Conservation (phyloP, 345 rosid species). For the Brassica rapa region DNA sequence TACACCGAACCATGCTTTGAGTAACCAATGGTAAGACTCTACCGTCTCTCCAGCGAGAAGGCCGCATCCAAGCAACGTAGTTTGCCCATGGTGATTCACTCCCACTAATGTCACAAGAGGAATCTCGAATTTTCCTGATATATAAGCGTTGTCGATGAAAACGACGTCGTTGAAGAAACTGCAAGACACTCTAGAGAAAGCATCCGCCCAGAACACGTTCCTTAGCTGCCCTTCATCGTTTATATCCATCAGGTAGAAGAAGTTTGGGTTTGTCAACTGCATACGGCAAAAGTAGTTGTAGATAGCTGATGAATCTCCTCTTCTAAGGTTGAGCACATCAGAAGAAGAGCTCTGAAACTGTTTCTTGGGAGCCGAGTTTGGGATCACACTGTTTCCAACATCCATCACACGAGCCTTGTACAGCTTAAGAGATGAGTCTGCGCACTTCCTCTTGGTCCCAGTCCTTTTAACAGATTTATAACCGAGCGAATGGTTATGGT, state of each 20-base stretch:
- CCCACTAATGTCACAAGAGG: constrained; percentile 67
- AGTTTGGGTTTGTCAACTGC: constrained; percentile 68
- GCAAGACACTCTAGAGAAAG: constrained; percentile 60
- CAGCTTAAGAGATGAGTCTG: constrained; percentile 56
- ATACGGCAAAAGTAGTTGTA: constrained; percentile 62
- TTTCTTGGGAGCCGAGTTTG: constrained; percentile 35
- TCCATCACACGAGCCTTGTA: constrained; percentile 60
- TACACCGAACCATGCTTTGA: constrained; percentile 50
- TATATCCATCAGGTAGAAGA: constrained; percentile 71
- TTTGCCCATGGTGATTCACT: constrained; percentile 64
- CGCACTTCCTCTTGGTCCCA: constrained; percentile 54
- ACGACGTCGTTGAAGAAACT: constrained; percentile 56
- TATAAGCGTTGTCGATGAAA: constrained; percentile 57
- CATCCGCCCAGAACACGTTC: constrained; percentile 72
- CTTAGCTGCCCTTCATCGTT: constrained; percentile 64
- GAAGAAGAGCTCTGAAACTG: constrained; percentile 42
- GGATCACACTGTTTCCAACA: constrained; percentile 47
- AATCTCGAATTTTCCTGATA: constrained; percentile 57
- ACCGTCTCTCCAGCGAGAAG: constrained; percentile 62
- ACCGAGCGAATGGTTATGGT: constrained; percentile 73
- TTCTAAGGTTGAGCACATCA: constrained; percentile 52
- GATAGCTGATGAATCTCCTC: constrained; percentile 61
- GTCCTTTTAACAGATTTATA: constrained; percentile 39
- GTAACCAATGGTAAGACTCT: constrained; percentile 67
- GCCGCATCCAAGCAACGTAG: constrained; percentile 66